phyloP scores from a whole-genome alignment of 176 grass and related monocot species.

The Otatea glauca region DNA sequence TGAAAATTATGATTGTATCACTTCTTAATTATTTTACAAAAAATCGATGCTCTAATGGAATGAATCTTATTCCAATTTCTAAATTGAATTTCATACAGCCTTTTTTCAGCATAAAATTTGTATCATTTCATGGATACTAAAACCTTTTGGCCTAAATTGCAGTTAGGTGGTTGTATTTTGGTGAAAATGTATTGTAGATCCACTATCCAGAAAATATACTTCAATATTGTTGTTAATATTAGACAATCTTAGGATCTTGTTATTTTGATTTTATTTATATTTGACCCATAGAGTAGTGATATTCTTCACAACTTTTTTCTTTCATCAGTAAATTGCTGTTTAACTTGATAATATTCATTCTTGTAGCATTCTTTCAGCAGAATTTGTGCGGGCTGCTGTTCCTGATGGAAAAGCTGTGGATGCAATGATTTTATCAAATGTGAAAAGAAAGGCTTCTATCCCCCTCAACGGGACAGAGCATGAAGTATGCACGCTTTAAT shows the following conservation, averaged over 20 bases:
- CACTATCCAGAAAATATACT: neutral
- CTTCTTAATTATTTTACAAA: neutral
- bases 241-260: neutral
- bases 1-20: neutral
- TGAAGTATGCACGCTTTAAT: slow-evolving; percentile 63
- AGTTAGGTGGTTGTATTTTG: neutral
- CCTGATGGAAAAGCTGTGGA: slow-evolving; percentile 82
- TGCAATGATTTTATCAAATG: slow-evolving; percentile 71
- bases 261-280: slow-evolving; percentile 13
- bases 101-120: neutral
- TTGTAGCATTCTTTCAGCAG: slow-evolving; percentile 99
- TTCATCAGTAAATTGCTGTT: slow-evolving; percentile 47
- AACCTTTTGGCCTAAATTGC: neutral
- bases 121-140: neutral
- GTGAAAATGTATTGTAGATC: neutral
- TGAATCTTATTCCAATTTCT: neutral
- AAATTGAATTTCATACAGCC: neutral
- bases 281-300: neutral
- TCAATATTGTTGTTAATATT: slow-evolving; percentile 7
- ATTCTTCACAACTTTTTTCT: neutral
- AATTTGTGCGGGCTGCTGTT: slow-evolving; percentile 92
- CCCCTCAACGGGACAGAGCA: slow-evolving; percentile 71
- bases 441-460: slow-evolving; percentile 61
- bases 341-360: slow-evolving; percentile 76
- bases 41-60: neutral